A percentile compares a stretch with the other conserved stretches of the same genome.
phyloP scores from a whole-genome alignment of 768 basidiomycete species.

The Hortiboletus flavorubellus region DNA sequence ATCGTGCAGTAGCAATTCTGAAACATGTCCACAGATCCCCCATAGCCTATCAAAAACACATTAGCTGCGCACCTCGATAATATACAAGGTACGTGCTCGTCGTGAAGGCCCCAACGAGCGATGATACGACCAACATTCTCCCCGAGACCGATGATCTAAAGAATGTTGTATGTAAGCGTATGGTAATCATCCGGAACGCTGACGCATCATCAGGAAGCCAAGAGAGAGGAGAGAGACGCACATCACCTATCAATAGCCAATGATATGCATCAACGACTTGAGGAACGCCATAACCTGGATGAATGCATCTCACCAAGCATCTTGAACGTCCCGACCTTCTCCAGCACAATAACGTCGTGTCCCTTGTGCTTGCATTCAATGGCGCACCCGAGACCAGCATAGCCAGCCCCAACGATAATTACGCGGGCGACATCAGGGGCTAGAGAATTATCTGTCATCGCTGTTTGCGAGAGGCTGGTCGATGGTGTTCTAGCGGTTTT shows the following conservation, averaged over 20 bases:
- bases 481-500: neutral
- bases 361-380: constrained; percentile 28
- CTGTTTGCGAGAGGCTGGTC: neutral
- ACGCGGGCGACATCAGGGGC: neutral
- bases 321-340: constrained; percentile 17
- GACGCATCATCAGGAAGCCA: no score
- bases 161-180: neutral
- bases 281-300: neutral
- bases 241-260: neutral
- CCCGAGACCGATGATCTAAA: constrained; percentile 21
- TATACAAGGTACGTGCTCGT: constrained; percentile 10
- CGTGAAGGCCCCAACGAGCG: constrained; percentile 29
- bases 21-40: constrained; percentile 13
- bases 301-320: constrained; percentile 11
- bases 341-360: constrained; percentile 27
- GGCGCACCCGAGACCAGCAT: constrained; percentile 28
- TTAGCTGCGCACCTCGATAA: neutral
- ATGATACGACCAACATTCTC: constrained; percentile 28
- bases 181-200: neutral
- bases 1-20: constrained; percentile 14
- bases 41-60: constrained; percentile 12
- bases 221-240: neutral
- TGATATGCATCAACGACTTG: neutral
- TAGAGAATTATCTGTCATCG: neutral
- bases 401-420: constrained; percentile 28